phyloP scores from a whole-genome alignment of 306 rosid species.

The Malus asiatica region DNA sequence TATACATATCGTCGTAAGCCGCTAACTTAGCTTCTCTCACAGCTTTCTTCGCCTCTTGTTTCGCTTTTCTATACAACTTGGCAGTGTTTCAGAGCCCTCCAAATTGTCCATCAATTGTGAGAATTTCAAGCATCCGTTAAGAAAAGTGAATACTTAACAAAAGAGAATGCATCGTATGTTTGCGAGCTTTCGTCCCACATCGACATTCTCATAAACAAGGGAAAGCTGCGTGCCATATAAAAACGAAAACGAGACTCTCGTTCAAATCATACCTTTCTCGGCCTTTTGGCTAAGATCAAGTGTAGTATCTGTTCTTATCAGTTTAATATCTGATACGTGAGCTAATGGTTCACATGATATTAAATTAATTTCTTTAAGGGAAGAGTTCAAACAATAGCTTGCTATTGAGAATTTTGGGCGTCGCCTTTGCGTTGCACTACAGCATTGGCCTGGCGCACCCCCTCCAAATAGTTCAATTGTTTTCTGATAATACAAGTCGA shows the following conservation, averaged over 20 bases:
- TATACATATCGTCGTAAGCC: too few relatives aligned
- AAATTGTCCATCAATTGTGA: too few relatives aligned
- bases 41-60: too few relatives aligned
- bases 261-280: not conserved
- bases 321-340: not conserved
- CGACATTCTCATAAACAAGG: not conserved
- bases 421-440: not conserved
- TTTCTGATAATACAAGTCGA: not conserved
- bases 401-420: not conserved
- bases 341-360: rapidly evolving
- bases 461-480: not conserved
- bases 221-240: not conserved
- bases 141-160: not conserved
- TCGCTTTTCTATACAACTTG: too few relatives aligned
- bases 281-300: not conserved
- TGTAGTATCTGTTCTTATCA: not conserved
- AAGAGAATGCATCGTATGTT: not conserved
- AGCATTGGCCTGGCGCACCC: not conserved
- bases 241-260: rapidly evolving
- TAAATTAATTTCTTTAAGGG: not conserved
- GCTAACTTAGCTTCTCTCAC: too few relatives aligned
- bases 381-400: not conserved
- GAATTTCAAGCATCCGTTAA: too few relatives aligned
- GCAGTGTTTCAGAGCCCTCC: too few relatives aligned
- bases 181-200: not conserved